Percentiles rank a stretch among this genome's conserved stretches.
phyloP scores from a whole-genome alignment of 192 early-diverging fungal genomes.

The Phycomyces blakesleeanus region DNA sequence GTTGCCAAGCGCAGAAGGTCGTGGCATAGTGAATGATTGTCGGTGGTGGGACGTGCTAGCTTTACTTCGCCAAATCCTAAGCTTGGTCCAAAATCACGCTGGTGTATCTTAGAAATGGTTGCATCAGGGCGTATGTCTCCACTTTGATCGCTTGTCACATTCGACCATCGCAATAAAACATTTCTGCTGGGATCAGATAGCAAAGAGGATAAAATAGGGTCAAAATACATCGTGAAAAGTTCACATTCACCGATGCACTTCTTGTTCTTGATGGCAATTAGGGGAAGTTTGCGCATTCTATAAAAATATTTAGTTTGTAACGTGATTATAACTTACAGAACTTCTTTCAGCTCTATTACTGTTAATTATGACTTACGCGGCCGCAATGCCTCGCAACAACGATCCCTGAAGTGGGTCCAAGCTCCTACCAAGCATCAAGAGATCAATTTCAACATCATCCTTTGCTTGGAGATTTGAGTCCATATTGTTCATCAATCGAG shows the following conservation, averaged over 20 bases:
- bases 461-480: background rate
- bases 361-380: no score
- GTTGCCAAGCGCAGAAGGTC: conserved; percentile 8
- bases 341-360: no score
- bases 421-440: conserved; percentile 4
- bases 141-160: conserved; percentile 11
- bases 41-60: conserved; percentile 11
- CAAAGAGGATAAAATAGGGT: conserved; percentile 13
- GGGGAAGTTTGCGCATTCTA: conserved; percentile 14
- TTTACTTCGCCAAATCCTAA: conserved; percentile 21
- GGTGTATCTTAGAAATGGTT: conserved; percentile 11
- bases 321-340: no score
- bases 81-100: conserved; percentile 10
- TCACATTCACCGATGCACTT: conserved; percentile 19
- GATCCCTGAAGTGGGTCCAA: conserved; percentile 4
- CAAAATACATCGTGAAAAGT: conserved; percentile 22
- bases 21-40: conserved; percentile 11
- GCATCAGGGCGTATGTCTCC: conserved; percentile 13
- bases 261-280: conserved; percentile 12
- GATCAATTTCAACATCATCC: conserved; percentile 13
- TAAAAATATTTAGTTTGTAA: no score
- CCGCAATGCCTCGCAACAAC: no score
- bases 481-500: background rate
- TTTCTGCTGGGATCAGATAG: conserved; percentile 20
- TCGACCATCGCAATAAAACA: conserved; percentile 23